Percentiles rank a stretch among this genome's conserved stretches.
These are phyloP conservation scores for Ochromonas danica DNA, from an alignment of 108 stramenopile species.

Conservation along the genomic window DNA sequence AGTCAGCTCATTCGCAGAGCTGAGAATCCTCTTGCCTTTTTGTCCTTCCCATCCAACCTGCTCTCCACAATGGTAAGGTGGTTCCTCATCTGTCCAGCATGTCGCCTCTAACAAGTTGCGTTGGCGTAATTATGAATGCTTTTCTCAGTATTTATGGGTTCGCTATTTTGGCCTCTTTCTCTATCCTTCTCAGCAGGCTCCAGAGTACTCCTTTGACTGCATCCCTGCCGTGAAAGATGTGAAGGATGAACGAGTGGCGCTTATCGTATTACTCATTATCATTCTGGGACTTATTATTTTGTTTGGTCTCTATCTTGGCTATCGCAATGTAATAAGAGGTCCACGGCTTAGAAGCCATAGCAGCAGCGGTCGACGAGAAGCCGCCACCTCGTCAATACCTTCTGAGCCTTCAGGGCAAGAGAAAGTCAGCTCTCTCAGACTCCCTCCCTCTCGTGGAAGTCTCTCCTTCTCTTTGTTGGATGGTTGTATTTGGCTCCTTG, in stretches of 20 bases:
- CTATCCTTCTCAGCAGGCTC: background rate
- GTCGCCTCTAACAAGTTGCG: too few species aligned
- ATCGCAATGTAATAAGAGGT: too few species aligned
- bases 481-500: background rate
- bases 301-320: too few species aligned
- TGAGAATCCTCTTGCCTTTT: slow-evolving; percentile 29
- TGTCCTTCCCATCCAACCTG: background rate
- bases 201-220: slow-evolving; percentile 37
- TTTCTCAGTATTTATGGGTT: background rate
- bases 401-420: background rate
- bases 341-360: too few species aligned
- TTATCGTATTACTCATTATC: too few species aligned
- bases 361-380: too few species aligned
- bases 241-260: background rate
- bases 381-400: background rate
- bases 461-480: background rate
- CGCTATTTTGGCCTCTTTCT: slow-evolving; percentile 21
- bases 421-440: too few species aligned
- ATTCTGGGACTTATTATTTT: too few species aligned
- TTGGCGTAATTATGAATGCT: background rate
- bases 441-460: too few species aligned
- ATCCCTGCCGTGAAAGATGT: slow-evolving; percentile 1
- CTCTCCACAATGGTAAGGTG: background rate
- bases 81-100: too few species aligned
- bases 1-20: slow-evolving; percentile 18